Conservation (phyloP, 2,329 filamentous ascomycete species). For the Claviceps sorghi region DNA sequence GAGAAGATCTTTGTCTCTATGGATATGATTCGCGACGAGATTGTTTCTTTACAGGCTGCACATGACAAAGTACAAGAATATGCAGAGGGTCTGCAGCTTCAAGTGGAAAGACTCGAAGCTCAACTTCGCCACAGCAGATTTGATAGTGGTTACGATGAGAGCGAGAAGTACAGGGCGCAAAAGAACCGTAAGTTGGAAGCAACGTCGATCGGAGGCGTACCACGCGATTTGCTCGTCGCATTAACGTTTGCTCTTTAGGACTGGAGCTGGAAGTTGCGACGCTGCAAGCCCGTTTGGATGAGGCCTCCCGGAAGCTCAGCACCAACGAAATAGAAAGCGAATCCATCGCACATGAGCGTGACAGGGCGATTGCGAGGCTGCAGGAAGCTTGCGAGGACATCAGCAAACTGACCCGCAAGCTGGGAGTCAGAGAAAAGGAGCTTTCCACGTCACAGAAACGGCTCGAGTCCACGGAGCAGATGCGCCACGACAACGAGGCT, state of each 20-base stretch:
- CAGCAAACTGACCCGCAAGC: constrained; percentile 31
- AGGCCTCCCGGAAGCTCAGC: constrained; percentile 46
- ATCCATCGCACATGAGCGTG: constrained; percentile 47
- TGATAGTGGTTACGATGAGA: constrained; percentile 28
- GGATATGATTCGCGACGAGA: constrained; percentile 47
- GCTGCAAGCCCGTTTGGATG: constrained; percentile 46
- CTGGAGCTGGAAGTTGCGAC: constrained; percentile 45
- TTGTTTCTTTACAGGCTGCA: constrained; percentile 39
- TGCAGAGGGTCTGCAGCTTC: constrained; percentile 36
- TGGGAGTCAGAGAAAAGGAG: constrained; percentile 27
- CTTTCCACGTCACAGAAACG: constrained; percentile 27
- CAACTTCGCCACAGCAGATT: constrained; percentile 32
- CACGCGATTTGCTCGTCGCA: neutral
- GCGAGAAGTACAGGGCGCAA: constrained; percentile 32
- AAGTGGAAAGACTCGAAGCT: constrained; percentile 34
- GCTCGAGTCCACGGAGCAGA: constrained; percentile 25
- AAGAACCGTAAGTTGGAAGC: constrained; percentile 38
- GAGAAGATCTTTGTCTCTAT: constrained; percentile 45
- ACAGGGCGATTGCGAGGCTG: constrained; percentile 48
- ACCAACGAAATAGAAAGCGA: constrained; percentile 50
- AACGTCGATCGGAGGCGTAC: no score
- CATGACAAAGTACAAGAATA: constrained; percentile 41
- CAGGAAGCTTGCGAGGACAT: constrained; percentile 46
- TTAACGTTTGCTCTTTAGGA: constrained; percentile 20
- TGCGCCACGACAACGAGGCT: constrained; percentile 23